phyloP scores from a whole-genome alignment of 768 basidiomycete species.

The Clitopilus hobsonii region DNA sequence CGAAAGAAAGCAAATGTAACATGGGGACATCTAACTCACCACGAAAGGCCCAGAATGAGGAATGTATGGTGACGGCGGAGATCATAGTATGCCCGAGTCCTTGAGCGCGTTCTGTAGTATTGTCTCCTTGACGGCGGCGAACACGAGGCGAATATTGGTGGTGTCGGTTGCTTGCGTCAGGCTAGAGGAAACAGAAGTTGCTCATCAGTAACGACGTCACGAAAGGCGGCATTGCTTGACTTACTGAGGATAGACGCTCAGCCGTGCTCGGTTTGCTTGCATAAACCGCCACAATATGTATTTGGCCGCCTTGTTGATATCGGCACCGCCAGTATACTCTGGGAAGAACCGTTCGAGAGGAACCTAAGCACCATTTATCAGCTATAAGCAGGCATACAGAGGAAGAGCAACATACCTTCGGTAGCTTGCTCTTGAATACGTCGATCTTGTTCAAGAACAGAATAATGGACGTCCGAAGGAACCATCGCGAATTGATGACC shows the following conservation, averaged over 20 bases:
- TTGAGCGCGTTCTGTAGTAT: constrained; percentile 75
- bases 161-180: constrained; percentile 80
- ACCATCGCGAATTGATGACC: constrained; percentile 92
- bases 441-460: constrained; percentile 94
- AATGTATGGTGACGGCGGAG: not conserved
- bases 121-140: constrained; percentile 78
- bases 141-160: constrained; percentile 64
- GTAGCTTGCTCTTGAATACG: constrained; percentile 85
- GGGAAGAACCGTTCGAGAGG: constrained; percentile 76
- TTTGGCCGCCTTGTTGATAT: constrained; percentile 92
- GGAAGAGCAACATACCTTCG: constrained; percentile 30
- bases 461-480: constrained; percentile 87
- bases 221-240: constrained; percentile 38
- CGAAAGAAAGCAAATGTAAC: not conserved
- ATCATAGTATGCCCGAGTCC: constrained; percentile 63
- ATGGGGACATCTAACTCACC: not conserved
- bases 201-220: not conserved
- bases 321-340: constrained; percentile 83
- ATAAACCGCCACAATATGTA: constrained; percentile 95
- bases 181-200: constrained; percentile 29
- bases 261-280: constrained; percentile 80
- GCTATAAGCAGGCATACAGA: constrained; percentile 21
- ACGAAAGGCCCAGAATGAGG: not conserved
- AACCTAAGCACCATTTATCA: constrained; percentile 66
- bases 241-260: constrained; percentile 90